Evolutionary conservation across 495 filamentous ascomycete genomes (phyloP), one percentile per base, ranked within the genome.

Genomic region (Haplographium delicatum): DNA sequence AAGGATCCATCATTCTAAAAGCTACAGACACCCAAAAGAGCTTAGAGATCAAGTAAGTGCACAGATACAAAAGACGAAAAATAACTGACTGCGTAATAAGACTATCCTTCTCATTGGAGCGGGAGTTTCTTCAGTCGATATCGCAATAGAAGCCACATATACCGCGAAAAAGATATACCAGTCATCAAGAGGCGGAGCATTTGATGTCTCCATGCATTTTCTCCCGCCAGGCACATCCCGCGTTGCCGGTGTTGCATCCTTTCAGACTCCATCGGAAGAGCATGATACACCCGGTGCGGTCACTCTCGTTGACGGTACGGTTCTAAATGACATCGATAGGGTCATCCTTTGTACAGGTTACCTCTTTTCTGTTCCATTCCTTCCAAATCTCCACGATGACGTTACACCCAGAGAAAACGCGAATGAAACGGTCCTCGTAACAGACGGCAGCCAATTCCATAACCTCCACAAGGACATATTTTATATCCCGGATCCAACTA

Each of bases 51-150:
- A 59, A 75, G 72, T 60, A 43, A 1, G 83, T 80, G 37, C 76
- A 83, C 55, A 69, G 72, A 1, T 71, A 84, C 1, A 65, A 83
- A 16, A 71, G 84, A 7, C 77, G 75, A 2, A 74, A 72, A 3
- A 16, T 25, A 16, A 25, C 26, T 81, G 80, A 0, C 79, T 82
- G 60, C 83, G 83, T 48, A 72, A 79, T 54, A 72, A 75, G 49
- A 60, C 64, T 35, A 45, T 63, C 13, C 66, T 95, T 18, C 71
- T 95, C 0, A 82, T 96, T 0, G 90, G 90, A 23, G 88, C 83
- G 43, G 80, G 84, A 1, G 82, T 86, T 1, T 94, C 88, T 0
- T 88, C 86, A 2, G 64, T 85, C n/a, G 90, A 96, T 58, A 86
- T 95, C 48, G 83, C 83, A 5, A 28, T 40, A 15, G 59, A 58